Evolutionary conservation across 192 early-diverging fungal genomes (phyloP).

Genomic region (Linnemannia zychae): DNA sequence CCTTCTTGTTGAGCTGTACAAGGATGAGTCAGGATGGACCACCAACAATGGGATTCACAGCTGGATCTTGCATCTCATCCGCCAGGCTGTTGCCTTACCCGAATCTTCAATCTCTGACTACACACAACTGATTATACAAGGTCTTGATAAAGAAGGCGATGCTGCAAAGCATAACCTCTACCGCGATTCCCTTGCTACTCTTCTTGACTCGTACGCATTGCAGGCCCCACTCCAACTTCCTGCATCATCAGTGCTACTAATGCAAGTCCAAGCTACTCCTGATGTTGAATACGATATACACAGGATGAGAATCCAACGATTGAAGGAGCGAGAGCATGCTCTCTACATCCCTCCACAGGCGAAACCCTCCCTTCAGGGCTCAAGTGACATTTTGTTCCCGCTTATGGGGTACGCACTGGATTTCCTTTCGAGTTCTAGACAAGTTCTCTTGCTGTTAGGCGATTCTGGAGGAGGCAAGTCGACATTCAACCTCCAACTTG

Average conservation of each 20-base stretch:
- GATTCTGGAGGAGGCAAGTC: constrained; percentile 10
- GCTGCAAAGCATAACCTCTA: neutral
- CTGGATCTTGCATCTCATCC: neutral
- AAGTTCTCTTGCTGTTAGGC: neutral
- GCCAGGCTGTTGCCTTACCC: neutral
- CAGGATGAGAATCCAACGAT: neutral
- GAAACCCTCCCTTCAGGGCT: neutral
- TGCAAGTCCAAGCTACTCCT: neutral
- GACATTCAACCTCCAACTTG: constrained; percentile 4
- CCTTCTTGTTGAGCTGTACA: neutral
- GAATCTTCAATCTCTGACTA: neutral
- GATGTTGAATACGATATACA: neutral
- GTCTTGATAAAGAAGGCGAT: neutral
- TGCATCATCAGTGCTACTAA: neutral
- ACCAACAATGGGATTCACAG: neutral
- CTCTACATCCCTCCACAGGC: neutral
- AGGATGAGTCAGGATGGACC: neutral
- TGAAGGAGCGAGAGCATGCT: neutral
- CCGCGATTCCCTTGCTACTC: neutral
- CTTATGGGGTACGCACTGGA: neutral
- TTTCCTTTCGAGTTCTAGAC: neutral
- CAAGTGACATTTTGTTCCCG: neutral
- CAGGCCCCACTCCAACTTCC: neutral
- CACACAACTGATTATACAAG: neutral
- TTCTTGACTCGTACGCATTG: neutral